phyloP scores from a whole-genome alignment of 768 basidiomycete genomes.

The Collybia sp. region DNA sequence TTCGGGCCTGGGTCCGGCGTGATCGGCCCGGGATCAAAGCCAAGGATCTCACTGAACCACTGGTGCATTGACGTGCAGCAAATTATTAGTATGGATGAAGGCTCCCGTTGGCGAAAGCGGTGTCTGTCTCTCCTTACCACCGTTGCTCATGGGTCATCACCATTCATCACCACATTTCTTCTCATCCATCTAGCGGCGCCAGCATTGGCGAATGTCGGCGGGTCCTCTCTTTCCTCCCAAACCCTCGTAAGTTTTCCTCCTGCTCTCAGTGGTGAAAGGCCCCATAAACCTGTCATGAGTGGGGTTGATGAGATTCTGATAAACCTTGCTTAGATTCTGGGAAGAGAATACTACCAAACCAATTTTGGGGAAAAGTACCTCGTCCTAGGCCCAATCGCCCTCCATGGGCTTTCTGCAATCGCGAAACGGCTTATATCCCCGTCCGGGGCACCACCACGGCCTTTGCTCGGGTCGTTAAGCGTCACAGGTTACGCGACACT shows the following conservation, averaged over 20 bases:
- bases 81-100: conserved; percentile 7
- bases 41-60: neutral
- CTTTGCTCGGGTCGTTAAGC: conserved; percentile 41
- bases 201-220: conserved; percentile 64
- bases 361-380: conserved; percentile 62
- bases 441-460: conserved; percentile 22
- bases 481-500: conserved; percentile 60
- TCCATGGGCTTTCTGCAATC: conserved; percentile 59
- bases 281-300: neutral
- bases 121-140: conserved; percentile 37
- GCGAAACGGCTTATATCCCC: conserved; percentile 53
- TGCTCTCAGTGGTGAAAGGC: neutral
- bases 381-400: conserved; percentile 58
- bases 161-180: conserved; percentile 75
- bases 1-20: too few relatives aligned
- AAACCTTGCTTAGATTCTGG: conserved; percentile 51
- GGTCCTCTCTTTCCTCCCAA: conserved; percentile 61
- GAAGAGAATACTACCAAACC: conserved; percentile 85
- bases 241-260: conserved; percentile 45
- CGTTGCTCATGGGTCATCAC: conserved; percentile 63
- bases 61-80: conserved; percentile 1
- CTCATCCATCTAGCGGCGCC: conserved; percentile 80
- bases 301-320: neutral
- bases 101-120: neutral
- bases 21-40: too few relatives aligned